Conservation (phyloP, 805 yeast species). For the Teunomyces tritomae region DNA sequence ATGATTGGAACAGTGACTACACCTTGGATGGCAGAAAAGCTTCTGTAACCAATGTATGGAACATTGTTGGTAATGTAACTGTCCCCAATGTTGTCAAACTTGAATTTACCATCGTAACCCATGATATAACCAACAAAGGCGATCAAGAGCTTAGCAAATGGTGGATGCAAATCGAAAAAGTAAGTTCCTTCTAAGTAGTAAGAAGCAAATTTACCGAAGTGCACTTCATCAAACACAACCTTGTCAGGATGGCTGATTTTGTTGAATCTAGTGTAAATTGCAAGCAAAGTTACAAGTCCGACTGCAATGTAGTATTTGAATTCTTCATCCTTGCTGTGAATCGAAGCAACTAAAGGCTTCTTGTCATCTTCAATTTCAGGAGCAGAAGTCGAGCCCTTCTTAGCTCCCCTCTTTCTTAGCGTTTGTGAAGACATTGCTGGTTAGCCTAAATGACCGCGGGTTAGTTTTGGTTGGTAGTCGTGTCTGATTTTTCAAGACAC, state of each 20-base stretch:
- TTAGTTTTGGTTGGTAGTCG: too few relatives aligned
- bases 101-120: conserved; percentile 90
- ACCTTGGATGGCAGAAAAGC: conserved; percentile 78
- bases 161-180: conserved; percentile 97
- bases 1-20: conserved; percentile 78
- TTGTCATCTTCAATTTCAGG: background rate
- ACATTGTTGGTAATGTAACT: conserved; percentile 73
- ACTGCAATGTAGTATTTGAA: conserved; percentile 34
- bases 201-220: conserved; percentile 82
- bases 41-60: conserved; percentile 82
- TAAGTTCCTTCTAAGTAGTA: conserved; percentile 86
- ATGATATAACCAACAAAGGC: conserved; percentile 86
- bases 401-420: conserved; percentile 26
- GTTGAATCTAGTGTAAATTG: conserved; percentile 56
- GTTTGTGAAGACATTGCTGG: conserved; percentile 22
- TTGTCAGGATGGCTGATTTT: conserved; percentile 62
- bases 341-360: background rate
- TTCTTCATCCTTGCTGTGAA: conserved; percentile 23
- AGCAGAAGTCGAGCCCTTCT: conserved; percentile 13
- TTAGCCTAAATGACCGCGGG: background rate
- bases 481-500: background rate
- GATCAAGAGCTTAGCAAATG: conserved; percentile 90
- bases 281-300: conserved; percentile 37
- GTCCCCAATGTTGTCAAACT: conserved; percentile 87
- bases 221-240: conserved; percentile 86